phyloP scores from a whole-genome alignment of 2,329 filamentous ascomycete genomes.

The Rutstroemia sp. region DNA sequence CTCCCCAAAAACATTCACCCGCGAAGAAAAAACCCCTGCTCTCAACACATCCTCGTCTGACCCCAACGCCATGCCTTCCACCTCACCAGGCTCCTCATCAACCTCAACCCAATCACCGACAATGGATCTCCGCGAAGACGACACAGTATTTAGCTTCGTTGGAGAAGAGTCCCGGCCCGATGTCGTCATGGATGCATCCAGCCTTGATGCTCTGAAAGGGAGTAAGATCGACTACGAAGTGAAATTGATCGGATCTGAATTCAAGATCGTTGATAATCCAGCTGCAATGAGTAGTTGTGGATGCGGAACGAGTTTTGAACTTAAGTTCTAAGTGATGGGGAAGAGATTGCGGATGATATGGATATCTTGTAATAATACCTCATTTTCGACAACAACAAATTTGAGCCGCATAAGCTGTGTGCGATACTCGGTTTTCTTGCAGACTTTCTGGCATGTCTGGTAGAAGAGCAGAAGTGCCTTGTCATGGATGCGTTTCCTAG shows the following conservation, averaged over 20 bases:
- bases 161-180: conserved; percentile 56
- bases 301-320: conserved; percentile 96
- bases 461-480: too few species aligned
- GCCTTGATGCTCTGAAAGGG: conserved; percentile 79
- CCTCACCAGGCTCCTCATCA: background rate
- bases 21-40: background rate
- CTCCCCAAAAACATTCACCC: too few species aligned
- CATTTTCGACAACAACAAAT: too few species aligned
- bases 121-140: conserved; percentile 58
- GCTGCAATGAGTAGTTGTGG: conserved; percentile 89
- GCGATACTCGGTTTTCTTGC: too few species aligned
- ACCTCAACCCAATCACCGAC: background rate
- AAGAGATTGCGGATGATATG: too few species aligned
- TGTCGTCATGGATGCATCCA: conserved; percentile 81
- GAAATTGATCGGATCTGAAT: conserved; percentile 91
- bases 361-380: too few species aligned
- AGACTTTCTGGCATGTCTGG: too few species aligned
- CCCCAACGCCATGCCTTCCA: conserved; percentile 13
- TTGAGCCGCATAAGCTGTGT: too few species aligned
- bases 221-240: conserved; percentile 96
- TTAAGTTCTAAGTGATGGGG: conserved; percentile 46
- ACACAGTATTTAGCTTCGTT: conserved; percentile 72
- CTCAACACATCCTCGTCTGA: conserved; percentile 15
- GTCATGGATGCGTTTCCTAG: too few species aligned
- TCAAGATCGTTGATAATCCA: conserved; percentile 94